Conservation (phyloP, 2,329 filamentous ascomycete species). For the Penicillium sp. region DNA sequence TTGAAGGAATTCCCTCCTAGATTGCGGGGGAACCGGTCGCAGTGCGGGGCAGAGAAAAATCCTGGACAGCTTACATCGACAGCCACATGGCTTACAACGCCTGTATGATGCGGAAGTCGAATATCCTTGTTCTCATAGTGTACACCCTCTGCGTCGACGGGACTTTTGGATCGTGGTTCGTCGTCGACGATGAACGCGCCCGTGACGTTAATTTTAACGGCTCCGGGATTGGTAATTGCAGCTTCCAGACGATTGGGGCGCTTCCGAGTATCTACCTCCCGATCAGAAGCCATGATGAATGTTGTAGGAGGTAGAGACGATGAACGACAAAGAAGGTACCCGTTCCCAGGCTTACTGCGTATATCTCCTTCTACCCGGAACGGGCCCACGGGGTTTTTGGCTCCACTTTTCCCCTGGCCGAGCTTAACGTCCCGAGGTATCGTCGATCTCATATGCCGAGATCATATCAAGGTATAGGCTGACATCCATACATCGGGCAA, state of each 20-base stretch:
- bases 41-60: slow-evolving; percentile 17
- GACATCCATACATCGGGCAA: background rate
- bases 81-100: slow-evolving; percentile 92
- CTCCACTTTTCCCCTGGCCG: slow-evolving; percentile 10
- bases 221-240: slow-evolving; percentile 59
- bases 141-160: slow-evolving; percentile 55
- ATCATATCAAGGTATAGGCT: background rate
- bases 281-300: slow-evolving; percentile 33
- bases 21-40: slow-evolving; percentile 31
- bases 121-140: slow-evolving; percentile 86
- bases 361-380: slow-evolving; percentile 45
- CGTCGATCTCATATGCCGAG: background rate
- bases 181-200: slow-evolving; percentile 96
- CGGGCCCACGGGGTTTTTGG: background rate
- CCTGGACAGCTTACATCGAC: slow-evolving; percentile 69
- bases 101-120: slow-evolving; percentile 90
- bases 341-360: slow-evolving; percentile 48
- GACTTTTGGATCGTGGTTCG: slow-evolving; percentile 54
- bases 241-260: slow-evolving; percentile 35
- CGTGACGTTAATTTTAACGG: slow-evolving; percentile 92
- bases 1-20: background rate
- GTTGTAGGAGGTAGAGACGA: slow-evolving; percentile 20
- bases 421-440: slow-evolving; percentile 9
- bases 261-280: slow-evolving; percentile 24
- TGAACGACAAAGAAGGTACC: slow-evolving; percentile 13